Conservation (phyloP, 2,329 filamentous ascomycete species). For the Neurospora sp. region DNA sequence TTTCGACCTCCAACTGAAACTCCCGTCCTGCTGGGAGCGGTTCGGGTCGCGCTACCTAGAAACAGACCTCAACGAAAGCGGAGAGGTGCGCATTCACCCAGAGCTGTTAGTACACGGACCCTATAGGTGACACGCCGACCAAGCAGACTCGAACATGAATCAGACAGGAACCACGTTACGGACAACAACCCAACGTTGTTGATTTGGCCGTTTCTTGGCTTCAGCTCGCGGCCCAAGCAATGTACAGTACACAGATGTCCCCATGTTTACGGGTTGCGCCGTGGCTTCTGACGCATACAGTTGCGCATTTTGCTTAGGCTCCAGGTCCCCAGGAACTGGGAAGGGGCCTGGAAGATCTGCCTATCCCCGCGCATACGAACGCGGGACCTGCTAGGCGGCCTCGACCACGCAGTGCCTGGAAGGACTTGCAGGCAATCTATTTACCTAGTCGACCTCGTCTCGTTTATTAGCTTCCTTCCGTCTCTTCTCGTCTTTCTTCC, state of each 20-base stretch:
- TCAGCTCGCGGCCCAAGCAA: neutral
- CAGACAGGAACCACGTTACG: neutral
- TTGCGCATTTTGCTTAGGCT: neutral
- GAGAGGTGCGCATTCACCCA: neutral
- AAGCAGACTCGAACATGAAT: neutral
- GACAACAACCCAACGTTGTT: neutral
- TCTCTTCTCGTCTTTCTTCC: neutral
- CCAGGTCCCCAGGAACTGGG: neutral
- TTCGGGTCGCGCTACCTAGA: neutral
- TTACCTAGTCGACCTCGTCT: neutral
- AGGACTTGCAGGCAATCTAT: neutral
- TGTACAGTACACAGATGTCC: neutral
- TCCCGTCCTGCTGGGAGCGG: neutral
- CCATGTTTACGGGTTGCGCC: neutral
- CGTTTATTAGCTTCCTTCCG: neutral
- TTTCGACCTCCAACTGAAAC: neutral
- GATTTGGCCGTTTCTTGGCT: neutral
- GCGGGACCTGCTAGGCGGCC: neutral
- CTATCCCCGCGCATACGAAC: neutral
- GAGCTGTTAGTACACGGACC: neutral
- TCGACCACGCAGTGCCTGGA: neutral
- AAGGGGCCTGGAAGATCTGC: neutral
- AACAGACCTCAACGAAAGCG: neutral
- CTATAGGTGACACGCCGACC: neutral
- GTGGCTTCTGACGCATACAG: neutral